A percentile compares a stretch with the other conserved stretches of the same genome.
Conservation (phyloP, 2,329 filamentous ascomycete species). For the Colletotrichum cuscutae region DNA sequence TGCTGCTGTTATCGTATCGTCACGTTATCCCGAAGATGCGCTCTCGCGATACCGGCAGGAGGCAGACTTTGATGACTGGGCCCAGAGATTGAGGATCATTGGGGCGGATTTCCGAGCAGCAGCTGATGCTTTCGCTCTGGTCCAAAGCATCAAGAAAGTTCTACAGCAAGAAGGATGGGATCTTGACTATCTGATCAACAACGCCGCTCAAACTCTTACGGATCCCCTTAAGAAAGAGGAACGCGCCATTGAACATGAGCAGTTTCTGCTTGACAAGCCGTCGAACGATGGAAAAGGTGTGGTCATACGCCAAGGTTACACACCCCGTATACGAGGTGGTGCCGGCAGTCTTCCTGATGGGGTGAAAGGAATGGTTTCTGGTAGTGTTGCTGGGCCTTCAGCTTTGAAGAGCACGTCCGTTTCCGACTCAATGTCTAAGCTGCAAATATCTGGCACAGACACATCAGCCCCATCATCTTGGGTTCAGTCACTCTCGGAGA, state of each 20-base stretch:
- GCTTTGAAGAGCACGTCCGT: not conserved
- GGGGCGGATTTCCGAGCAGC: conserved; percentile 47
- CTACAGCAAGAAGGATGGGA: conserved; percentile 24
- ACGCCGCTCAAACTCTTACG: conserved; percentile 50
- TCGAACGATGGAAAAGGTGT: not conserved
- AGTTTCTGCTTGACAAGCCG: not conserved
- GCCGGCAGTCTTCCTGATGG: not conserved
- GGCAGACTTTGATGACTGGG: conserved; percentile 37
- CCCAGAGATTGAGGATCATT: conserved; percentile 37
- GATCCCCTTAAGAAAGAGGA: conserved; percentile 45
- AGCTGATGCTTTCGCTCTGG: conserved; percentile 44
- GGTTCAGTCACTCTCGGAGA: conserved; percentile 47
- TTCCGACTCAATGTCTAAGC: not conserved
- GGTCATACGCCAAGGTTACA: not conserved
- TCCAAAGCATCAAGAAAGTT: conserved; percentile 37
- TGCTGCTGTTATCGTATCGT: conserved; percentile 47
- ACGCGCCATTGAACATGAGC: conserved; percentile 40
- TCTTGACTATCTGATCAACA: conserved; percentile 50
- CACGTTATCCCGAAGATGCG: conserved; percentile 48
- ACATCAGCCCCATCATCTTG: conserved; percentile 44
- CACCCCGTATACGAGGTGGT: not conserved
- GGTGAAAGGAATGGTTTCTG: too few species aligned
- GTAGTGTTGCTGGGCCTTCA: not conserved
- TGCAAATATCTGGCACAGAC: conserved; percentile 12
- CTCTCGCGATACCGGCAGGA: conserved; percentile 41